A percentile compares a stretch with the other conserved stretches of the same genome.
phyloP scores from a whole-genome alignment of 129 eudicot genomes.

The Helichrysum umbraculigerum region DNA sequence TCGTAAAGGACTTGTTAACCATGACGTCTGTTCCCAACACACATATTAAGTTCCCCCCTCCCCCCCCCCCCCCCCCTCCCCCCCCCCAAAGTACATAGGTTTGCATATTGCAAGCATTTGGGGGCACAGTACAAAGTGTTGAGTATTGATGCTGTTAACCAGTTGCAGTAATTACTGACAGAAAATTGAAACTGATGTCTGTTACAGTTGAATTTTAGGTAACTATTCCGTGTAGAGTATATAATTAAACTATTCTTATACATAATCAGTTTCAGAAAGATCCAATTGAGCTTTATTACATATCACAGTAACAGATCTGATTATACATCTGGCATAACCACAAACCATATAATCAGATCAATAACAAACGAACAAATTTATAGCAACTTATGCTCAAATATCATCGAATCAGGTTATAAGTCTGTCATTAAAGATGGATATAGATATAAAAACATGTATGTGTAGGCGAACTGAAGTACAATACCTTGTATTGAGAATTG shows the following conservation, averaged over 20 bases:
- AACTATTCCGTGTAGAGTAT: neutral
- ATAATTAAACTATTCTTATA: neutral
- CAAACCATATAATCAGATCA: conserved; percentile 16
- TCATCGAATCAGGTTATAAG: conserved; percentile 15
- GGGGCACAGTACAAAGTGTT: neutral
- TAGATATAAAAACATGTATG: neutral
- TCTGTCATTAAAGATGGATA: neutral
- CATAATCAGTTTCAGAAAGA: neutral
- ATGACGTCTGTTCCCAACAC: neutral
- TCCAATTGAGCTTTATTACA: neutral
- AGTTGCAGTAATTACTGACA: conserved; percentile 3
- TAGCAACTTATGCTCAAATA: neutral
- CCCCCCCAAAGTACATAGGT: too few relatives aligned
- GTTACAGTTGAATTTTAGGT: neutral
- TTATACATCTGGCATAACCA: conserved; percentile 9
- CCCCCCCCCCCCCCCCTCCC: too few relatives aligned
- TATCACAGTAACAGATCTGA: conserved; percentile 29
- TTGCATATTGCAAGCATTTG: neutral
- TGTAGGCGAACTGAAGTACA: neutral
- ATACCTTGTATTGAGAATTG: conserved; percentile 98
- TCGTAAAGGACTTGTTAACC: neutral
- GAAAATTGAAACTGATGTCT: neutral
- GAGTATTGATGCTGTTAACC: neutral
- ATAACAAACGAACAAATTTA: neutral
- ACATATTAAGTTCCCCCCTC: neutral